Conservation (phyloP, 345 rosid genomes). For the Geranium brycei region DNA sequence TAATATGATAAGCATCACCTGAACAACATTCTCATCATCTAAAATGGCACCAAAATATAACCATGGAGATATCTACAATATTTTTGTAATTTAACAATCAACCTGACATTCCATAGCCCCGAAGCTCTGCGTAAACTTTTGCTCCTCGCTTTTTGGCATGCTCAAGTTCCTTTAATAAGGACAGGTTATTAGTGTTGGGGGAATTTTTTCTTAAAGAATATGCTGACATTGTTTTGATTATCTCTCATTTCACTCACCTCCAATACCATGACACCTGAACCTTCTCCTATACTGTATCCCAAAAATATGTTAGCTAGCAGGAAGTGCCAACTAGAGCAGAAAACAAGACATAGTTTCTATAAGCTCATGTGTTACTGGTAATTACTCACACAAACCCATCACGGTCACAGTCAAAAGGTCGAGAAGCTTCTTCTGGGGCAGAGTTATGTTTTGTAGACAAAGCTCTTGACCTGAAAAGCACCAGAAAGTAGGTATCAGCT, state of each 20-base stretch:
- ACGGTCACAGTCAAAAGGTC: conserved; percentile 82
- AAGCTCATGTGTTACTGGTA: conserved; percentile 5
- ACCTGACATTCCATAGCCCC: conserved; percentile 99
- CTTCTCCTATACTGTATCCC: conserved; percentile 84
- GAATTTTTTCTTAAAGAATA: background rate
- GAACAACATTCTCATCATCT: conserved; percentile 9
- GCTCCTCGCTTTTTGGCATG: conserved; percentile 86
- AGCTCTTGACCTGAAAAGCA: conserved; percentile 63
- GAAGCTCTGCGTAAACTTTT: conserved; percentile 76
- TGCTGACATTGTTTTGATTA: conserved; percentile 1
- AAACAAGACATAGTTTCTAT: background rate
- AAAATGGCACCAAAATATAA: conserved; percentile 7
- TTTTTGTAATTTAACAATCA: conserved; percentile 4
- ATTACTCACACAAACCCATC: conserved; percentile 95
- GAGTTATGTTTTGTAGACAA: conserved; percentile 69
- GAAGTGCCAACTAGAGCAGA: background rate
- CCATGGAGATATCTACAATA: conserved; percentile 1
- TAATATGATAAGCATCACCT: conserved; percentile 95
- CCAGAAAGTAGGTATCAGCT: conserved; percentile 5
- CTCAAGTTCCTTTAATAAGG: conserved; percentile 51
- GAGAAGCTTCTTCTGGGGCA: conserved; percentile 73
- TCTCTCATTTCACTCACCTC: conserved; percentile 44
- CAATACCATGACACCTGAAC: conserved; percentile 68
- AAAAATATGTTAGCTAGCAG: conserved; percentile 9
- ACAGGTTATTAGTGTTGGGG: background rate